Evolutionary conservation across 306 rosid genomes (phyloP), one percentile per base, ranked within the genome.

Genomic region (Acacia crassicarpa): DNA sequence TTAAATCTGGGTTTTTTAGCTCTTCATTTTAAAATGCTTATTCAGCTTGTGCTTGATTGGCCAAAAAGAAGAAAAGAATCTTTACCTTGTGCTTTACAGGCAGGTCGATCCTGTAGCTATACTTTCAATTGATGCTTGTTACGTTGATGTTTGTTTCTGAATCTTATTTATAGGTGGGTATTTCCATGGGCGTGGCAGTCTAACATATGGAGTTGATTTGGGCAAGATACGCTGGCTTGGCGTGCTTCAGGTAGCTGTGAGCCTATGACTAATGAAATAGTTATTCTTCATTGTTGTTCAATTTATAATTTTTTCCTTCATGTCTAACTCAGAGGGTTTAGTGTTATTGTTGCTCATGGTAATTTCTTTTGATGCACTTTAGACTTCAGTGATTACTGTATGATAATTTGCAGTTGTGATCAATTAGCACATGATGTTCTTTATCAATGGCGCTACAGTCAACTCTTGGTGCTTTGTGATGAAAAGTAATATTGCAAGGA

Each of bases 171-270:
- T 83, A 92, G 97, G 97, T 75, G 97, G 97, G 79, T 92, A 86
- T 85, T 91, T 92, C 89, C 97, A 92, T 46, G 97, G 97, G 40
- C 85, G 84, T 5, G 71, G 83, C 15, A 20, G 89, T 80, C 87
- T 92, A 82, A 88, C 95, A 41, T 91, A 89, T 84, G 97, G 95
- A 83, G 89, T 92, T 87, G 95, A 91, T 84, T 88, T 92, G 70
- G 72, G 65, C 83, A 91, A 81, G 83, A 79, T 89, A 35, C 95
- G 97, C 72, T 91, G 91, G 95, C 79, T 91, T 74, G 97, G 97
- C 79, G 88, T 91, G 73, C 86, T 92, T 35, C 97, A 92, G 95
- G 94, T 92, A 78, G 25, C 76, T 73, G 22, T 30, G 69, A 14
- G 10, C 40, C 41, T 6, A 7, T 67, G 81, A 59, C 74, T 68